Percentiles rank a stretch among this genome's conserved stretches.
These are phyloP conservation scores for Drosera spatulata DNA, from an alignment of 179 eudicot genomes.

Conservation along the genomic window DNA sequence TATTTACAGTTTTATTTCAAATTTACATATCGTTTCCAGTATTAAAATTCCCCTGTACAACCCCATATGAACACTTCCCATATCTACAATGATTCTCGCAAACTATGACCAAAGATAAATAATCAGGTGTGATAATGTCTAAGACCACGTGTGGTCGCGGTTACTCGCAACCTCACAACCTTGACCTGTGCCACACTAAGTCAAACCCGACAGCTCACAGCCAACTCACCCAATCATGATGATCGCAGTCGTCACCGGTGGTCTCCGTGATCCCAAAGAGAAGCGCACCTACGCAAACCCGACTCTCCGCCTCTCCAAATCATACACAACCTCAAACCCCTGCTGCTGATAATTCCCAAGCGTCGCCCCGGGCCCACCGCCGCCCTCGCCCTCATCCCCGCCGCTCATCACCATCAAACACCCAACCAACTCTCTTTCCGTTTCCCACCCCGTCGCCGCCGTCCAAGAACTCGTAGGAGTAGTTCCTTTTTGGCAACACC, in stretches of 20 bases:
- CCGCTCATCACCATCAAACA: conserved; percentile 89
- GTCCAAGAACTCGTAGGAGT: conserved; percentile 61
- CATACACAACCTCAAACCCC: conserved; percentile 93
- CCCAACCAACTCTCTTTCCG: conserved; percentile 44
- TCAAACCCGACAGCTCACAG: no score
- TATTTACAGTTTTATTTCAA: no score
- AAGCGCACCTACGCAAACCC: conserved; percentile 79
- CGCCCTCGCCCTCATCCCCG: conserved; percentile 59
- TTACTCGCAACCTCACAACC: not conserved
- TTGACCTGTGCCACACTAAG: not conserved
- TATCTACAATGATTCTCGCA: no score
- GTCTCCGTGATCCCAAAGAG: conserved; percentile 61
- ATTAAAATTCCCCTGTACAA: no score
- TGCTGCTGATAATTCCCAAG: conserved; percentile 92
- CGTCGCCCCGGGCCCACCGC: conserved; percentile 77
- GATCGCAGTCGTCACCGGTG: conserved; percentile 12
- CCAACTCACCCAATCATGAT: not conserved
- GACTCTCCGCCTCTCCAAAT: conserved; percentile 57
- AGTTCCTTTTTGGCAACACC: conserved; percentile 60
- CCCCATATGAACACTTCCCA: no score
- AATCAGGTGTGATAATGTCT: no score
- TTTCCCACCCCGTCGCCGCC: conserved; percentile 30
- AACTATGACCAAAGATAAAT: no score
- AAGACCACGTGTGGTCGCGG: no score
- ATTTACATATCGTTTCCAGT: no score